Conservation (phyloP, 768 basidiomycete genomes). For the Fomitopsis serialis region DNA sequence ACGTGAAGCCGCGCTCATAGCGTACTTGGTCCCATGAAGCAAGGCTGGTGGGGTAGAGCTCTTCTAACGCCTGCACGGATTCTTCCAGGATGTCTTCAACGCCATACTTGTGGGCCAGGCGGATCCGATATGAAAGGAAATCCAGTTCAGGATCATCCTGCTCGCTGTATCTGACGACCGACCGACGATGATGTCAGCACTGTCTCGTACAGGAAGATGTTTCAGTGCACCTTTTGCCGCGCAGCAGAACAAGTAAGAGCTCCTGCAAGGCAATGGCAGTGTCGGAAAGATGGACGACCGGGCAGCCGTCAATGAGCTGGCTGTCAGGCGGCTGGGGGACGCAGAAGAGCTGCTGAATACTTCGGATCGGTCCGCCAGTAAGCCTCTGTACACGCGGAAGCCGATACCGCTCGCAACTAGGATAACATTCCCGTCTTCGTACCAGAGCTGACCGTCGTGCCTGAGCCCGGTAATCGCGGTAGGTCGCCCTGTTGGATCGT, state of each 20-base stretch:
- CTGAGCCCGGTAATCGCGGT: no score
- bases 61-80: neutral
- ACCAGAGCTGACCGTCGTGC: constrained; percentile 7
- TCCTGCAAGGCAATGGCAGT: neutral
- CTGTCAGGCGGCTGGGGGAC: neutral
- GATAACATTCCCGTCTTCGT: constrained; percentile 8
- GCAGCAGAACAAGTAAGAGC: neutral
- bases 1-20: neutral
- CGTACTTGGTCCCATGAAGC: neutral
- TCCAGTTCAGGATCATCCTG: neutral
- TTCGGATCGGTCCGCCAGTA: neutral
- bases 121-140: neutral
- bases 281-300: neutral
- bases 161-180: neutral
- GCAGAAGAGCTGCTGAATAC: neutral
- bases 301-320: neutral
- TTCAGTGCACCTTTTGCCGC: neutral
- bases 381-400: constrained; percentile 7
- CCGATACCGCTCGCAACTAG: neutral
- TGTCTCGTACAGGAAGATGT: no score
- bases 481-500: neutral
- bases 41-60: neutral
- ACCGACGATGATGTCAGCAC: no score
- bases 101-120: constrained; percentile 5
- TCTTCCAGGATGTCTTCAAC: neutral